Conservation (phyloP, 2,329 filamentous ascomycete genomes). For the Botrytis galanthina region DNA sequence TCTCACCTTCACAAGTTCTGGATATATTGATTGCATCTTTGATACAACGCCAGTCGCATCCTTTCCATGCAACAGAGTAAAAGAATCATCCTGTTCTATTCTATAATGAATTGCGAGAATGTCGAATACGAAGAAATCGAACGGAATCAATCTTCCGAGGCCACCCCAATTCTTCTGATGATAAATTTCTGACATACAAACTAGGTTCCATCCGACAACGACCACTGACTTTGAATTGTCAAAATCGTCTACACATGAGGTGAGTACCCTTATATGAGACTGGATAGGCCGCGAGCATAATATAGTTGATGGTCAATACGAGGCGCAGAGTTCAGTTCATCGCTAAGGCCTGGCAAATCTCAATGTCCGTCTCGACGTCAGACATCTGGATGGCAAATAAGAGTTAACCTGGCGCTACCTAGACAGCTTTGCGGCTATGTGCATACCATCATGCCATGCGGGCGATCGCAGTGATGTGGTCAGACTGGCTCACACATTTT, state of each 20-base stretch:
- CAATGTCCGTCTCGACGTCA: neutral
- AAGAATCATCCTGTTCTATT: neutral
- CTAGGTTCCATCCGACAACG: neutral
- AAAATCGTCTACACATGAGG: neutral
- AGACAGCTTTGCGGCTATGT: neutral
- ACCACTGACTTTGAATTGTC: neutral
- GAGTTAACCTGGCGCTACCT: neutral
- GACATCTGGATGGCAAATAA: neutral
- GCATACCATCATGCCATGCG: neutral
- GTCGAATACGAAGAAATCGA: neutral
- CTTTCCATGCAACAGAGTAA: neutral
- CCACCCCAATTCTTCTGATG: neutral
- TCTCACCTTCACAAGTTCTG: neutral
- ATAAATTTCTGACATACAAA: neutral
- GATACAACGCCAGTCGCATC: neutral
- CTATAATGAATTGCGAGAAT: neutral
- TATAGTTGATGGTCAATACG: neutral
- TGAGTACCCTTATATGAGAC: neutral
- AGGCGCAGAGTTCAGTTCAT: neutral
- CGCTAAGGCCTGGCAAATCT: neutral
- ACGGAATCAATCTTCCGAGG: neutral
- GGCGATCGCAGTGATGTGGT: neutral
- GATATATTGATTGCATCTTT: neutral
- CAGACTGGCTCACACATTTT: neutral
- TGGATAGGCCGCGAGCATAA: neutral